These are phyloP conservation scores for Saccharomyces mikatae DNA, from an alignment of 805 yeast species.

Conservation along the genomic window DNA sequence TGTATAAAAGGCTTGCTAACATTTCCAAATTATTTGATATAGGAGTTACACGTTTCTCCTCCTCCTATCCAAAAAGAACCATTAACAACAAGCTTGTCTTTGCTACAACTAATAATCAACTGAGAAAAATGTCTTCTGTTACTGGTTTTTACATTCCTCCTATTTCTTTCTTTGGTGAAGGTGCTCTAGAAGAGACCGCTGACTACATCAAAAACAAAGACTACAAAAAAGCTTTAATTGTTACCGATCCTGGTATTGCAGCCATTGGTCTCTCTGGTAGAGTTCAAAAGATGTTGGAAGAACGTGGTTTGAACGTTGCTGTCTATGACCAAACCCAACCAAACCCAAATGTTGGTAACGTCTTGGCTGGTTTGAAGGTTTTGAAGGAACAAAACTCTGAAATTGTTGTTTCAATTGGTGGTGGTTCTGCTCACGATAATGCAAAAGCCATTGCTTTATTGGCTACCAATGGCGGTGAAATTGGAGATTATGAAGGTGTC, in stretches of 20 bases:
- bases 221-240: constrained; percentile 17
- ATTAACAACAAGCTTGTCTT: not conserved
- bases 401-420: constrained; percentile 39
- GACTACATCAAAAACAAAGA: constrained; percentile 10
- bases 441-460: constrained; percentile 37
- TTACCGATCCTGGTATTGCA: constrained; percentile 26
- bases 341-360: constrained; percentile 16
- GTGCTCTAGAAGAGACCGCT: constrained; percentile 17
- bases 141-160: constrained; percentile 20
- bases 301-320: constrained; percentile 12
- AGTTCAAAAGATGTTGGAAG: constrained; percentile 16
- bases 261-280: constrained; percentile 23
- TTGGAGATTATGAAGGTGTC: constrained; percentile 36
- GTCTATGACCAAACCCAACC: constrained; percentile 21
- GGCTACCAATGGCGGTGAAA: constrained; percentile 35
- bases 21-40: not conserved
- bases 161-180: constrained; percentile 19
- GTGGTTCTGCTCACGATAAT: constrained; percentile 41
- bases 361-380: constrained; percentile 12
- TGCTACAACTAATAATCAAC: not conserved
- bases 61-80: not conserved
- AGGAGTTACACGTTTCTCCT: not conserved
- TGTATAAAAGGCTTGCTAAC: not conserved
- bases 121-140: constrained; percentile 11
- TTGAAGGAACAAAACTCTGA: constrained; percentile 21